phyloP scores from a whole-genome alignment of 108 stramenopile genomes.

The Discostella pseudostelligera region DNA sequence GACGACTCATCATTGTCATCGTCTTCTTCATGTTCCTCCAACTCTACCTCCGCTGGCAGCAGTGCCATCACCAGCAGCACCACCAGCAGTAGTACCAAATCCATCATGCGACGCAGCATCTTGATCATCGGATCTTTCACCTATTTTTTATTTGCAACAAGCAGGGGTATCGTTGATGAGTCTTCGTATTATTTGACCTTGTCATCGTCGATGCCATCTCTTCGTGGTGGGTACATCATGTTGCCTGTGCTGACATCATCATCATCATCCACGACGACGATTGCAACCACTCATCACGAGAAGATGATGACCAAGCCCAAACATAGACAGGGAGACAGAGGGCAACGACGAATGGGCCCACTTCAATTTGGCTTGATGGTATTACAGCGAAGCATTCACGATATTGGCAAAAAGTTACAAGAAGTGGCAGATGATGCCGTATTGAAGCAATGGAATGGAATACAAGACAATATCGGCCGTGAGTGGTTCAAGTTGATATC shows the following conservation, averaged over 20 bases:
- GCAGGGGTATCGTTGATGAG: background rate
- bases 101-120: slow-evolving; percentile 6
- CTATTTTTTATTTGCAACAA: background rate
- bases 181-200: background rate
- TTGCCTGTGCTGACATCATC: background rate
- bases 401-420: slow-evolving; percentile 25
- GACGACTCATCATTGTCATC: no score
- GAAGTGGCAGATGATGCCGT: slow-evolving; percentile 16
- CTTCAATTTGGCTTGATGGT: slow-evolving; percentile 1
- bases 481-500: slow-evolving; percentile 26
- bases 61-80: no score
- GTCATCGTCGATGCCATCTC: background rate
- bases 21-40: no score
- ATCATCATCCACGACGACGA: no score
- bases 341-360: slow-evolving; percentile 3
- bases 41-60: no score
- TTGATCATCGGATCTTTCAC: slow-evolving; percentile 1
- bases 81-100: no score
- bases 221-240: background rate
- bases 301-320: no score
- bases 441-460: slow-evolving; percentile 20
- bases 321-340: no score
- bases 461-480: slow-evolving; percentile 14
- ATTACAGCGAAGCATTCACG: slow-evolving; percentile 15
- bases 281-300: no score